A percentile compares a stretch with the other conserved stretches of the same genome.
Conservation (phyloP, 164 flowering plant genomes). For the Vitis labrusca region DNA sequence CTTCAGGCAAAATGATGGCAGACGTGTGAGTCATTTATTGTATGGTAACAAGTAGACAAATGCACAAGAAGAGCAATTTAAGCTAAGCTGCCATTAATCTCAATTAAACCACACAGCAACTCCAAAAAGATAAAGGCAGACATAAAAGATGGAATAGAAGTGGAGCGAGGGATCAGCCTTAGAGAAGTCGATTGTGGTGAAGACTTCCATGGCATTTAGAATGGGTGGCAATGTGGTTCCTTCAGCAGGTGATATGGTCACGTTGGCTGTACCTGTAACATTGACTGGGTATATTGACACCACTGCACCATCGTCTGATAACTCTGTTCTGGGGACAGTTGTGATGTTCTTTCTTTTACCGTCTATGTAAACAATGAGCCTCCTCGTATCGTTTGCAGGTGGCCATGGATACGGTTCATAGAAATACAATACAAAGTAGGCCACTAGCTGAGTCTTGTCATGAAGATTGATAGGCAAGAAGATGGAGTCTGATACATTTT, state of each 20-base stretch:
- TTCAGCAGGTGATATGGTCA: conserved; percentile 3
- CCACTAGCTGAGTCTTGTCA: background rate
- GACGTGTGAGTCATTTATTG: no score
- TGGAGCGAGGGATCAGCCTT: no score
- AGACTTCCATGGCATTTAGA: conserved; percentile 14
- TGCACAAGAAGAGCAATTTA: no score
- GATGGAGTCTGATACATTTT: background rate
- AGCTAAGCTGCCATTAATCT: no score
- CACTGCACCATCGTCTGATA: background rate
- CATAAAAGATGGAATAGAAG: no score
- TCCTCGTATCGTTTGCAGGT: no score
- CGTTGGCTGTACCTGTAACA: background rate
- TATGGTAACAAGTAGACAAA: no score
- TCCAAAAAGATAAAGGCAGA: background rate
- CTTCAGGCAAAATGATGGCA: no score
- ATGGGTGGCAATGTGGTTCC: conserved; percentile 9
- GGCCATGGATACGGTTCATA: no score
- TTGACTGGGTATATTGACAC: conserved; percentile 4
- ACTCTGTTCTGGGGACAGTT: no score
- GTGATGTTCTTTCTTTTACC: background rate
- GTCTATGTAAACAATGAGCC: background rate
- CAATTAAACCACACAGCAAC: no score
- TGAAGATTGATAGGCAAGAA: background rate
- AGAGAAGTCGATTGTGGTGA: background rate
- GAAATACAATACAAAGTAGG: conserved; percentile 16